A percentile compares a stretch with the other conserved stretches of the same genome.
Evolutionary conservation across 2,329 filamentous ascomycete species (phyloP).

Genomic region (Alternaria viburni): DNA sequence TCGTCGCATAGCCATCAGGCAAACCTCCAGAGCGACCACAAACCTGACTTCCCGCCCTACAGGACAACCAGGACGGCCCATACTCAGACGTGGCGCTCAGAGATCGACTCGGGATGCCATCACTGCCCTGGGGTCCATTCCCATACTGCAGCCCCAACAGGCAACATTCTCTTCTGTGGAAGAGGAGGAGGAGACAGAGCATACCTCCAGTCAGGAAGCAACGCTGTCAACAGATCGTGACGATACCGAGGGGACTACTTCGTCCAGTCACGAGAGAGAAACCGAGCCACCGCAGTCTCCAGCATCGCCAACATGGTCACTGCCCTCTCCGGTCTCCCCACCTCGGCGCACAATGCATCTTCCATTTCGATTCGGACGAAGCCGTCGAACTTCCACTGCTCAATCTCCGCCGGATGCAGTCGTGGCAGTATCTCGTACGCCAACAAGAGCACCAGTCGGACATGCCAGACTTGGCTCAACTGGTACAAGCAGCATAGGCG

Average conservation of each 20-base stretch:
- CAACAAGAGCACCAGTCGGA: conserved; percentile 7
- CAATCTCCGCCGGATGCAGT: conserved; percentile 5
- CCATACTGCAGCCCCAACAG: conserved; percentile 33
- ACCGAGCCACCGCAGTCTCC: neutral
- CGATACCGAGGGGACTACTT: conserved; percentile 5
- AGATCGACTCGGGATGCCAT: conserved; percentile 41
- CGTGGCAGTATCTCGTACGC: conserved; percentile 11
- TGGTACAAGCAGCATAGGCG: conserved; percentile 16
- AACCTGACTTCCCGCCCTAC: conserved; percentile 7
- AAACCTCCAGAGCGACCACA: conserved; percentile 12
- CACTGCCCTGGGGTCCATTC: conserved; percentile 31
- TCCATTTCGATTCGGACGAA: conserved; percentile 28
- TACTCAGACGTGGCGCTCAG: conserved; percentile 38
- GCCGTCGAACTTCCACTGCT: neutral
- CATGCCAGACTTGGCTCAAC: conserved; percentile 9
- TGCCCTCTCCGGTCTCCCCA: conserved; percentile 1
- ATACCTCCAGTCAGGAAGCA: neutral
- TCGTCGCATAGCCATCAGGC: conserved; percentile 38
- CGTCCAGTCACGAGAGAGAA: conserved; percentile 3
- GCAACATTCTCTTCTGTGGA: conserved; percentile 25
- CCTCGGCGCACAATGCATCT: conserved; percentile 21
- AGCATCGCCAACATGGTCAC: conserved; percentile 4
- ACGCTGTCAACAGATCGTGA: neutral
- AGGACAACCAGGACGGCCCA: conserved; percentile 21
- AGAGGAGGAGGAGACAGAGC: conserved; percentile 19